phyloP scores from a whole-genome alignment of 345 rosid species.

The Arabis alpina region DNA sequence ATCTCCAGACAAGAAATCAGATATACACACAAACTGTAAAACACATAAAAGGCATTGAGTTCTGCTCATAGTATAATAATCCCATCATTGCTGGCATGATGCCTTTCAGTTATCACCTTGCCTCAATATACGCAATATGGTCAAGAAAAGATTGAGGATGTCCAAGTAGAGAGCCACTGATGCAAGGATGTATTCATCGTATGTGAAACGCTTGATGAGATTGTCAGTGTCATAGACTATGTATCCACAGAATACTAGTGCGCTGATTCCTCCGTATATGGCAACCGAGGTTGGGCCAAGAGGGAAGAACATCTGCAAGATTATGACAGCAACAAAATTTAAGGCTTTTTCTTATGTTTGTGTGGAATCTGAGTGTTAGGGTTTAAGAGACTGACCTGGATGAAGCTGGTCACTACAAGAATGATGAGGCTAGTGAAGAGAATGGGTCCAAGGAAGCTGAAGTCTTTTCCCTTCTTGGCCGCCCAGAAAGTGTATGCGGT shows the following conservation, averaged over 20 bases:
- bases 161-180: slow-evolving; percentile 87
- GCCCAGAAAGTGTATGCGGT: slow-evolving; percentile 99
- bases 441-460: slow-evolving; percentile 88
- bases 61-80: not conserved
- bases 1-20: slow-evolving; percentile 8
- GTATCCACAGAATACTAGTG: slow-evolving; percentile 88
- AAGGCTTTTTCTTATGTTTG: not conserved
- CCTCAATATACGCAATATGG: slow-evolving; percentile 83
- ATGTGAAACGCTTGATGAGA: slow-evolving; percentile 90
- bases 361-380: slow-evolving; percentile 1
- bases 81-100: not conserved
- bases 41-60: slow-evolving; percentile 13
- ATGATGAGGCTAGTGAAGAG: slow-evolving; percentile 82
- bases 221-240: slow-evolving; percentile 88
- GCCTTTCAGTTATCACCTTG: slow-evolving; percentile 54
- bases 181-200: slow-evolving; percentile 92
- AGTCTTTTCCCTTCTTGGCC: slow-evolving; percentile 91
- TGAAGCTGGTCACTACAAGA: slow-evolving; percentile 74
- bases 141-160: slow-evolving; percentile 83
- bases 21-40: slow-evolving; percentile 39
- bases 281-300: slow-evolving; percentile 82
- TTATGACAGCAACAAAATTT: not conserved
- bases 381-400: slow-evolving; percentile 63
- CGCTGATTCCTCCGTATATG: slow-evolving; percentile 78
- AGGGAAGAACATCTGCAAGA: slow-evolving; percentile 78